phyloP scores from a whole-genome alignment of 352 stramenopile species.

The Phytophthora sp. region DNA sequence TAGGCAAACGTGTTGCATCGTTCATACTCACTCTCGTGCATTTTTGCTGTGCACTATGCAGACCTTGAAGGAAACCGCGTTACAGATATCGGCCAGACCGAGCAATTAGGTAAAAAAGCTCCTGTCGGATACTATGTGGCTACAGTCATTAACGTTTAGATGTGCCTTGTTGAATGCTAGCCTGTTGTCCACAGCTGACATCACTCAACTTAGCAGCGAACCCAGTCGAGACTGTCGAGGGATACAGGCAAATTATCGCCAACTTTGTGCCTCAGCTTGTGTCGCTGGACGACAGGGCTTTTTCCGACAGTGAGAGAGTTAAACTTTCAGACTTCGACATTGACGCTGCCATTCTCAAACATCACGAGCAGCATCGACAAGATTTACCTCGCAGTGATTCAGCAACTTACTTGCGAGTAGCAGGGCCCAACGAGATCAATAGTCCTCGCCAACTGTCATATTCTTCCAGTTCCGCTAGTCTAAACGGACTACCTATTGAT shows the following conservation, averaged over 20 bases:
- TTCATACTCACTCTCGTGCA: not conserved
- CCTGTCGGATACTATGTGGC: too few relatives aligned
- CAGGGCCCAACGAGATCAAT: conserved; percentile 10
- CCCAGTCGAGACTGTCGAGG: conserved; percentile 55
- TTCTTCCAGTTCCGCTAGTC: conserved; percentile 30
- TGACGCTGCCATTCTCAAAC: conserved; percentile 47
- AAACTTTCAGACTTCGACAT: conserved; percentile 60
- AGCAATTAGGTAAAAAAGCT: conserved; percentile 65
- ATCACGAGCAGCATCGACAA: conserved; percentile 17
- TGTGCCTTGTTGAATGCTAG: conserved; percentile 21
- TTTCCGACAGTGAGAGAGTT: conserved; percentile 42
- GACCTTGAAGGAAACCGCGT: conserved; percentile 80
- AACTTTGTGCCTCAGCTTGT: conserved; percentile 78
- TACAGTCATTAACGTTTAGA: not conserved
- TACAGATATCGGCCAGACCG: conserved; percentile 73
- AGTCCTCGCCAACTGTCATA: conserved; percentile 36
- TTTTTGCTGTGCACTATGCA: conserved; percentile 12
- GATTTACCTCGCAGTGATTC: not conserved
- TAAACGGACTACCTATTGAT: conserved; percentile 18
- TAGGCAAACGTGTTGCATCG: not conserved
- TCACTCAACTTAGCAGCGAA: conserved; percentile 71
- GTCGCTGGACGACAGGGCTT: conserved; percentile 54
- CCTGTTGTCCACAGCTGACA: conserved; percentile 71
- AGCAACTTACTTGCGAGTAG: not conserved
- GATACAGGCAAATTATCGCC: conserved; percentile 70